Base-by-base conservation (phyloP, 352 stramenopile genomes). In the Pythium pyrilobum region DNA sequence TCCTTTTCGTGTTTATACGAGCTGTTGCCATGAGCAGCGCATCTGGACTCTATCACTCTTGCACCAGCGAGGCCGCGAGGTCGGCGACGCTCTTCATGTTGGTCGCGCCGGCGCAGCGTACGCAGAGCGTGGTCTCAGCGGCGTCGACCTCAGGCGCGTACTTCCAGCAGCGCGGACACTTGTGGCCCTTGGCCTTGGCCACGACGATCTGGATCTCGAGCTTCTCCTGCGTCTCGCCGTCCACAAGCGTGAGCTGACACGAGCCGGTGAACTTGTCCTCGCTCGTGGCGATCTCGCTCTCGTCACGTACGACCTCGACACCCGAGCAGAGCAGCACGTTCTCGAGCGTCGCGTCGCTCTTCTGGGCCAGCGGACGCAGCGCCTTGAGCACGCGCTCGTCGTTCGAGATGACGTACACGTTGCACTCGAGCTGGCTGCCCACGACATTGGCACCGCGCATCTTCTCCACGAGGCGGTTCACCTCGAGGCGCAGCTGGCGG, bases 161-260 rank as follows among this genome's bases (percentile, higher is more conserved):
- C 61, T 95, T 93, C 84, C 84, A 96, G 75, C 86, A 96, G 13
- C 86, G 84, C 27, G 83, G 77, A 51, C 89, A 96, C 65, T 96
- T 96, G 57, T 89, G 72, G 27, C 81, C 85, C 39, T 66, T 65
- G 11, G 86, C 82, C 6, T 52, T 69, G 37, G 67, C 71, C 43
- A 96, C 65, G 5, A 84, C 62, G 11, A 91, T 45, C 56, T 75
- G 56, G 16, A 91, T 45, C 3, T 75, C 47, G n/a, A 81, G 62
- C 34, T 77, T 71, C 12, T 37, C 46, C 20, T 43, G n/a, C 15
- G n/a, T 25, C 6, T 72, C 62, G 16, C 69, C 66, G n/a, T 71
- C 67, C 40, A 56, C 32, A 15, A 53, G 33, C 34, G 42, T 41
- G n/a, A 88, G 51, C 18, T 71, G 63, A 31, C 52, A 70, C 6